Base-by-base conservation (phyloP, 2,329 filamentous ascomycete species). In the Penicillium sp. region DNA sequence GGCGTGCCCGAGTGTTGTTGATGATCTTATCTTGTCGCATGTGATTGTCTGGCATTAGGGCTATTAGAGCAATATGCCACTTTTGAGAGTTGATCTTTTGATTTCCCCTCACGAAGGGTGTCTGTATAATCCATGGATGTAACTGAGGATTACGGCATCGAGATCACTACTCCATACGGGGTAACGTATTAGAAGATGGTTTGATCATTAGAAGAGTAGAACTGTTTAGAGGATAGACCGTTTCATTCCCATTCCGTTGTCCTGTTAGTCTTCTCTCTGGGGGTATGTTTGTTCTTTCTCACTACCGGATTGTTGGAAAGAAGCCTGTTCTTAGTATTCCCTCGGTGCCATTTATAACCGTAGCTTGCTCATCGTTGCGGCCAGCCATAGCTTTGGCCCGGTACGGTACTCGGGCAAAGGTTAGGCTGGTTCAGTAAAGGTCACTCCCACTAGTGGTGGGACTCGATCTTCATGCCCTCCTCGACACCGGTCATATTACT, bases 401-500 rank as follows among this genome's bases (percentile, higher is more conserved):
- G 22, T 29, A 16, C 14, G 22, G 22, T 19, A 22, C 13, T 30
- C 11, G 9, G 16, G 13, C 16, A 5, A 16, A 30, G 22, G 22
- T 13, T 30, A 19, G 18, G 13, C 33, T 14, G 12, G 25, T 14
- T 22, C 34, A 18, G 18, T 22, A 16, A 12, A 38, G n/a, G n/a
- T n/a, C 2, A 27, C 30, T 43, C 12, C 22, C 43, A 33, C 31
- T 59, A 59, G 51, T 64, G 59, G 41, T 52, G 55, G 12, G 49
- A 52, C n/a, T 58, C 60, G 31, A 62, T 62, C 51, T 60, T 61
- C 22, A 54, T 56, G 30, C 55, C 61, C 22, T 54, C 60, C 11
- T 42, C 55, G 27, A 65, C 58, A 46, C 68, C 68, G n/a, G 59
- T 57, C 68, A 71, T 71, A 1, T 67, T 67, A 12, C 65, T 64